Conservation (phyloP, 768 basidiomycete genomes). For the Hericium rajendrae region DNA sequence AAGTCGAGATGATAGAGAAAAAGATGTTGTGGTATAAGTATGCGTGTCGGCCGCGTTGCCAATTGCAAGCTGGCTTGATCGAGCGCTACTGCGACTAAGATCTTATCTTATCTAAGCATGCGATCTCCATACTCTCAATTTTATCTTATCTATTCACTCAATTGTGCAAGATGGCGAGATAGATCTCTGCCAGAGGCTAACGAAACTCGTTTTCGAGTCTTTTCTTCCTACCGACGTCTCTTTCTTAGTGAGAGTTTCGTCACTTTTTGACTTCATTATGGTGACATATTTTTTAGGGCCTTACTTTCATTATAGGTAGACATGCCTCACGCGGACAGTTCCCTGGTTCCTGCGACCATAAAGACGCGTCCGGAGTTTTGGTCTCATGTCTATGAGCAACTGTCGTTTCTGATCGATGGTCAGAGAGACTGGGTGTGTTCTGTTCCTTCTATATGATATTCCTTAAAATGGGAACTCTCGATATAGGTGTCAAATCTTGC, state of each 20-base stretch:
- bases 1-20: slow-evolving; percentile 12
- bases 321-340: slow-evolving; percentile 83
- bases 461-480: neutral
- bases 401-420: slow-evolving; percentile 51
- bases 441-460: neutral
- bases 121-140: too few relatives aligned
- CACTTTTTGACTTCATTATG: too few relatives aligned
- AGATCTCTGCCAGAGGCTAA: too few relatives aligned
- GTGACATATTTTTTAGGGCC: too few relatives aligned
- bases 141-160: too few relatives aligned
- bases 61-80: neutral
- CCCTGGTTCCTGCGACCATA: slow-evolving; percentile 60
- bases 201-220: too few relatives aligned
- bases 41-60: neutral
- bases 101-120: slow-evolving; percentile 13
- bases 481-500: slow-evolving; percentile 76
- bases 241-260: too few relatives aligned
- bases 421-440: slow-evolving; percentile 66
- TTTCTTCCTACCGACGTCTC: too few relatives aligned
- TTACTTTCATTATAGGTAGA: neutral
- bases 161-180: too few relatives aligned
- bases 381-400: slow-evolving; percentile 59
- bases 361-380: slow-evolving; percentile 73
- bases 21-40: neutral
- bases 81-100: neutral